Conservation (phyloP, 2,329 filamentous ascomycete species). For the Penicillium fuscoglaucum region DNA sequence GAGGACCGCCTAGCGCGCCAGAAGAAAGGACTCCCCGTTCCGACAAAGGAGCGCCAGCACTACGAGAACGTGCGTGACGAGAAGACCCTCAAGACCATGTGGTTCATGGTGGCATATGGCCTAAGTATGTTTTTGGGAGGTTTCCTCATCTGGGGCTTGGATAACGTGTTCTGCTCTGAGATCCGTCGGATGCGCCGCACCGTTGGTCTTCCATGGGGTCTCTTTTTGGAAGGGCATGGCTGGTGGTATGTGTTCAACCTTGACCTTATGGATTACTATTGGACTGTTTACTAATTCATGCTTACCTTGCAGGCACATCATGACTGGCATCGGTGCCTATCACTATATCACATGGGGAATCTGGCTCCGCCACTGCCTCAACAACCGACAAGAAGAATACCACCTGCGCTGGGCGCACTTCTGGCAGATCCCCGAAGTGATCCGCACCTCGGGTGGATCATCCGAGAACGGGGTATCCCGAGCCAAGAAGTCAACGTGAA, state of each 20-base stretch:
- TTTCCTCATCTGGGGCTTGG: conserved; percentile 75
- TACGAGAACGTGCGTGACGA: conserved; percentile 57
- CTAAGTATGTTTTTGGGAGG: conserved; percentile 71
- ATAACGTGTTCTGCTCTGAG: conserved; percentile 71
- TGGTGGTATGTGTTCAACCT: conserved; percentile 59
- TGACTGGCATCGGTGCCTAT: conserved; percentile 81
- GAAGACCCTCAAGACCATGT: conserved; percentile 67
- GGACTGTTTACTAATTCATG: conserved; percentile 16
- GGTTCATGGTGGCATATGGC: conserved; percentile 70
- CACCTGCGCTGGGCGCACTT: conserved; percentile 67
- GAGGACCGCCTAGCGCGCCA: conserved; percentile 46
- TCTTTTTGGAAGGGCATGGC: conserved; percentile 71
- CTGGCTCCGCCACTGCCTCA: conserved; percentile 75
- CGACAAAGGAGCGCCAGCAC: conserved; percentile 47
- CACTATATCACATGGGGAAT: conserved; percentile 82
- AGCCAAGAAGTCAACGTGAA: conserved; percentile 34
- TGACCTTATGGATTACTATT: background rate
- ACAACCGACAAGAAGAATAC: conserved; percentile 70
- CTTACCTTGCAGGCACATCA: conserved; percentile 61
- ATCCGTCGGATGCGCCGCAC: conserved; percentile 65
- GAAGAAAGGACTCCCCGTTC: conserved; percentile 38
- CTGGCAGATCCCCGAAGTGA: conserved; percentile 58
- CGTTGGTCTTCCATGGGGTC: conserved; percentile 75
- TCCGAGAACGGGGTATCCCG: conserved; percentile 20
- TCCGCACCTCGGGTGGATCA: conserved; percentile 31